Percentiles rank a stretch among this genome's conserved stretches.
Evolutionary conservation across 768 basidiomycete species (phyloP).

Genomic region (Boletellus sp.): DNA sequence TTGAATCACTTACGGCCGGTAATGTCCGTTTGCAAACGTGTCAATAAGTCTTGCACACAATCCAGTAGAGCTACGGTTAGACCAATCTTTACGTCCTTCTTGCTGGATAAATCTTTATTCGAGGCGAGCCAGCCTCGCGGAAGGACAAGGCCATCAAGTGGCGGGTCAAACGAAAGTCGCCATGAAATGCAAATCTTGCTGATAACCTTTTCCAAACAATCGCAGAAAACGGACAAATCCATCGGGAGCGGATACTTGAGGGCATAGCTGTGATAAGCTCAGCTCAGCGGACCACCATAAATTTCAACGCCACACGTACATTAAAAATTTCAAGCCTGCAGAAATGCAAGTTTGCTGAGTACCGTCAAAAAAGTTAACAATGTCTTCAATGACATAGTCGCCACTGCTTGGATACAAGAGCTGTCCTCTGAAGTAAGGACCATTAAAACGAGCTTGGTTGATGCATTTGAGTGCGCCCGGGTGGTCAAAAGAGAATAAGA

Average conservation of each 20-base stretch:
- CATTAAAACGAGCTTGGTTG: constrained; percentile 30
- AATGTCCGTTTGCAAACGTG: constrained; percentile 28
- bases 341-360: constrained; percentile 25
- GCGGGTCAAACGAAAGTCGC: constrained; percentile 14
- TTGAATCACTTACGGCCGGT: constrained; percentile 22
- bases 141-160: constrained; percentile 46
- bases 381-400: constrained; percentile 31
- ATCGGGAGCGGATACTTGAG: constrained; percentile 35
- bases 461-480: constrained; percentile 34
- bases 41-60: constrained; percentile 23
- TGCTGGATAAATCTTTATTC: constrained; percentile 11
- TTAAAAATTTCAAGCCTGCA: constrained; percentile 37
- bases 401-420: constrained; percentile 18
- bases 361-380: constrained; percentile 29
- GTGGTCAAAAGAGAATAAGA: constrained; percentile 39
- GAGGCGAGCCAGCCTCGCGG: constrained; percentile 52
- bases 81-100: constrained; percentile 33
- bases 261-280: constrained; percentile 38
- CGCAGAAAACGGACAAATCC: constrained; percentile 49
- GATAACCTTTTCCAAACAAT: constrained; percentile 48
- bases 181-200: constrained; percentile 37
- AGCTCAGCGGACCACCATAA: constrained; percentile 23
- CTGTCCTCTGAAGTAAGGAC: not conserved
- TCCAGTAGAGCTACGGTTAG: constrained; percentile 32
- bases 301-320: constrained; percentile 28